These are phyloP conservation scores for Porpolomopsis calyptriformis DNA, from an alignment of 768 basidiomycete species.

Conservation along the genomic window DNA sequence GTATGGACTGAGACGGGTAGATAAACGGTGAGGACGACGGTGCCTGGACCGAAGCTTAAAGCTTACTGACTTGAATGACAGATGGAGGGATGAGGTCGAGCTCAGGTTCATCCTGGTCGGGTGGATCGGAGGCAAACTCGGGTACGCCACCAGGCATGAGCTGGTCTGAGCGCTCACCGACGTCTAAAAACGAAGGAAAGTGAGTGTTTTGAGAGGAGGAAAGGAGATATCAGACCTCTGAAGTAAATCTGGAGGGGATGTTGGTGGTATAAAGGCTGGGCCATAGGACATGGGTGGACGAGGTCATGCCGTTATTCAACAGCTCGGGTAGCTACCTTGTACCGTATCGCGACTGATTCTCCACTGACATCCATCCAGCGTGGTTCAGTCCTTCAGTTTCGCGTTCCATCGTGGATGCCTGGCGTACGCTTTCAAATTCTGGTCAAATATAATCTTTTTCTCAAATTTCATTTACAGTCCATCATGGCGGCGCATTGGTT, in stretches of 20 bases:
- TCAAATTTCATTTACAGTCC: background rate
- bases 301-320: no score
- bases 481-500: background rate
- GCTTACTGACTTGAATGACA: constrained; percentile 3
- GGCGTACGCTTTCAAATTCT: background rate
- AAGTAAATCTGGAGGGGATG: constrained; percentile 69
- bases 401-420: background rate
- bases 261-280: constrained; percentile 67
- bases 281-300: constrained; percentile 43
- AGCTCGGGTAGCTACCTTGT: no score
- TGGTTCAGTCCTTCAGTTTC: background rate
- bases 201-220: background rate
- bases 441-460: background rate
- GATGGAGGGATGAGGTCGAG: constrained; percentile 1
- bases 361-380: no score
- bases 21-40: background rate
- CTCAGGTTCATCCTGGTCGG: constrained; percentile 4
- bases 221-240: constrained; percentile 34
- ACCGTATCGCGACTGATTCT: no score
- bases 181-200: constrained; percentile 6
- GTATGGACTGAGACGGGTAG: constrained; percentile 24
- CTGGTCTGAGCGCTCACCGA: constrained; percentile 8
- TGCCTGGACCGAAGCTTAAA: no score
- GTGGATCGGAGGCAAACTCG: constrained; percentile 2
- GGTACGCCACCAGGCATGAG: constrained; percentile 8